These are phyloP conservation scores for Trametes elegans DNA, from an alignment of 768 basidiomycete genomes.

Conservation along the genomic window DNA sequence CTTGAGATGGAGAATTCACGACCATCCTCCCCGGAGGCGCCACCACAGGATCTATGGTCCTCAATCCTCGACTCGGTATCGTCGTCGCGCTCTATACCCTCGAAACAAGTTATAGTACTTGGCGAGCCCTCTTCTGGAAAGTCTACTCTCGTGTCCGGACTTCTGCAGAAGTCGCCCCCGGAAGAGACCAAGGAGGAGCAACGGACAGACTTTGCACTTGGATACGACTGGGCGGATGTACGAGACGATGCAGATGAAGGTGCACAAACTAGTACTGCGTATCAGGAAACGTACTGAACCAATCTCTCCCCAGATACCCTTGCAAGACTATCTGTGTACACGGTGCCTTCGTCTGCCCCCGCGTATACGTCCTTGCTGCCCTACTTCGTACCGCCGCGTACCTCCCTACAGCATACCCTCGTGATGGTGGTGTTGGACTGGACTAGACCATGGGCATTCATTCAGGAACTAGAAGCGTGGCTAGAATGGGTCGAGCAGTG, in stretches of 20 bases:
- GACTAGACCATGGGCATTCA: constrained; percentile 91
- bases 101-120: constrained; percentile 84
- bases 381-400: constrained; percentile 72
- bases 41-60: constrained; percentile 86
- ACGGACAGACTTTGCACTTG: constrained; percentile 76
- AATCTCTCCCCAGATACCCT: constrained; percentile 62
- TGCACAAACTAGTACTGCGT: constrained; percentile 33
- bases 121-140: constrained; percentile 81
- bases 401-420: constrained; percentile 65
- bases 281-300: neutral
- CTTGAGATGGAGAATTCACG: constrained; percentile 44
- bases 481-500: constrained; percentile 81
- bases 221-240: constrained; percentile 91
- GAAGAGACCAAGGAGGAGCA: constrained; percentile 60
- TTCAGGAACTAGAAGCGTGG: constrained; percentile 84
- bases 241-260: constrained; percentile 95
- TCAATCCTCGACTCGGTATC: constrained; percentile 90
- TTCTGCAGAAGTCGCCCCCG: constrained; percentile 62
- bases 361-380: constrained; percentile 73
- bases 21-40: constrained; percentile 67
- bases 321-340: constrained; percentile 87
- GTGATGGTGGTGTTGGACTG: constrained; percentile 90
- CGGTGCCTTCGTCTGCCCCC: constrained; percentile 77
- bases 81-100: constrained; percentile 73
- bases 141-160: constrained; percentile 66